phyloP scores from a whole-genome alignment of 805 yeast species.

The Saccharomyces jurei region DNA sequence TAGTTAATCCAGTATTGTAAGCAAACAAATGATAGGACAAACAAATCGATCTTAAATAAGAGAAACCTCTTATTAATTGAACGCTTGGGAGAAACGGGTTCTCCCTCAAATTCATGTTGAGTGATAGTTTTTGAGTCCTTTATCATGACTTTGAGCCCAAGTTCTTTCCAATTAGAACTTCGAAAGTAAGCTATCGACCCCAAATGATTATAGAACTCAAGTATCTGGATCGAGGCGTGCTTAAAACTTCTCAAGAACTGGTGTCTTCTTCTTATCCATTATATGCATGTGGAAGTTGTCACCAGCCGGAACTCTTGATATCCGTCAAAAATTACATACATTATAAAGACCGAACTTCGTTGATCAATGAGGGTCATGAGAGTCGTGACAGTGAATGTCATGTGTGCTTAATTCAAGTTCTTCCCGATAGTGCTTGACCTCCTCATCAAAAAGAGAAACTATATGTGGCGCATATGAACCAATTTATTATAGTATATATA shows the following conservation, averaged over 20 bases:
- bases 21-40: slow-evolving; percentile 29
- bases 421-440: background rate
- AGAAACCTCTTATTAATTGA: slow-evolving; percentile 11
- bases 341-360: background rate
- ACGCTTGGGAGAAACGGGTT: background rate
- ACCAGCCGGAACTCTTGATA: background rate
- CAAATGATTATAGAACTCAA: background rate
- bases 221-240: background rate
- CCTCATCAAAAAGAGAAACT: background rate
- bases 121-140: background rate
- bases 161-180: background rate
- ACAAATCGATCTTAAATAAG: slow-evolving; percentile 26
- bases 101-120: background rate
- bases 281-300: background rate
- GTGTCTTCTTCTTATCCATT: background rate
- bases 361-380: background rate
- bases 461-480: background rate
- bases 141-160: slow-evolving; percentile 2
- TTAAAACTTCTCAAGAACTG: background rate
- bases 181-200: background rate
- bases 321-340: background rate
- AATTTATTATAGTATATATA: background rate
- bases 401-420: background rate
- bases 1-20: slow-evolving; percentile 40
- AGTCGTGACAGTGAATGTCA: background rate